These are phyloP conservation scores for Gossypium australe DNA, from an alignment of 345 rosid genomes.

Conservation along the genomic window DNA sequence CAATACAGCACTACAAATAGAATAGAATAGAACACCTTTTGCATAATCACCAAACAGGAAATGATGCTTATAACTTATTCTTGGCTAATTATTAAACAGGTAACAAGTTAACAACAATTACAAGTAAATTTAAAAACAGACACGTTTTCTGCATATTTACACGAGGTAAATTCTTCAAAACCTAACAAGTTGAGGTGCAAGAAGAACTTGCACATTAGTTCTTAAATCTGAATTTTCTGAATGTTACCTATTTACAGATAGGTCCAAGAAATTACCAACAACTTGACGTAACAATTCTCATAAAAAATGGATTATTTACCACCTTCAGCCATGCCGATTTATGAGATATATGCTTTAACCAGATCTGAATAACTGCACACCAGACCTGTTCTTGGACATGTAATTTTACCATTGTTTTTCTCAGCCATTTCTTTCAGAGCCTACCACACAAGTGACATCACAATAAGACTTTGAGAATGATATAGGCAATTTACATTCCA, in stretches of 20 bases:
- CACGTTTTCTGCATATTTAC: not conserved
- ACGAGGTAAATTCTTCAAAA: not conserved
- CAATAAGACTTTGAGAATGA: too few relatives aligned
- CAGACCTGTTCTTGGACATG: constrained; percentile 80
- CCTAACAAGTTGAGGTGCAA: not conserved
- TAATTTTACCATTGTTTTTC: constrained; percentile 62
- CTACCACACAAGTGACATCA: constrained; percentile 27
- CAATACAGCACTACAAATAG: too few relatives aligned
- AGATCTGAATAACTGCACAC: constrained; percentile 63
- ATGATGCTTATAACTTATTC: not conserved
- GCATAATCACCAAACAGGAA: not conserved
- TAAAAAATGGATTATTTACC: not conserved
- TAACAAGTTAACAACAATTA: not conserved
- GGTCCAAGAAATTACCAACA: not conserved
- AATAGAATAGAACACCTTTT: too few relatives aligned
- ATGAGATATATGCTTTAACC: constrained; percentile 90
- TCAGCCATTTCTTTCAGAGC: constrained; percentile 94
- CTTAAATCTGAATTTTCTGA: not conserved
- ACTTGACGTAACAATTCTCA: not conserved
- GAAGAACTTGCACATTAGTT: not conserved
- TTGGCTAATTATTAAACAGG: not conserved
- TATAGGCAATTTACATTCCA: too few relatives aligned
- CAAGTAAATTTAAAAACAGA: not conserved
- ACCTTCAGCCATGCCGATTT: constrained; percentile 10
- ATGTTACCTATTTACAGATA: not conserved